Evolutionary conservation across 2,329 filamentous ascomycete genomes (phyloP).

Genomic region (Colletotrichum sojae): DNA sequence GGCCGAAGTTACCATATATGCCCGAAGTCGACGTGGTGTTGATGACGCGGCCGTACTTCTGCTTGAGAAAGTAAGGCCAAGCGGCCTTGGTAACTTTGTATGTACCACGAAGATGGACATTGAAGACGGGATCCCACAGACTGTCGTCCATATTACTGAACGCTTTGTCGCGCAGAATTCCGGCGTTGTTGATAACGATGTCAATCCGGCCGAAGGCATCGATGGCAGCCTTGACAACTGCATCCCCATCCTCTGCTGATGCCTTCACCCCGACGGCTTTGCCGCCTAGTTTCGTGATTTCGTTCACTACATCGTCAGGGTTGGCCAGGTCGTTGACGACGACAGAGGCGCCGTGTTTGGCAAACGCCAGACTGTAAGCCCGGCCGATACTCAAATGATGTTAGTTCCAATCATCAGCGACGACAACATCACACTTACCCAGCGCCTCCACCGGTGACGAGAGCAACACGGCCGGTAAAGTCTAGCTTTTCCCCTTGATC

Average conservation of each 20-base stretch:
- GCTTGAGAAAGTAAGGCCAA: slow-evolving; percentile 97
- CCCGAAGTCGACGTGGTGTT: slow-evolving; percentile 98
- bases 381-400: slow-evolving; percentile 79
- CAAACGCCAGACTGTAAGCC: slow-evolving; percentile 89
- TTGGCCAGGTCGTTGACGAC: slow-evolving; percentile 97
- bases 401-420: slow-evolving; percentile 33
- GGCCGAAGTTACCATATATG: slow-evolving; percentile 99
- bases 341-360: slow-evolving; percentile 84
- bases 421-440: slow-evolving; percentile 63
- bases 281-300: slow-evolving; percentile 91
- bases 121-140: slow-evolving; percentile 92
- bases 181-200: slow-evolving; percentile 97
- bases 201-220: slow-evolving; percentile 95
- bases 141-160: slow-evolving; percentile 98
- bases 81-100: slow-evolving; percentile 98
- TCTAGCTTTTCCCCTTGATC: slow-evolving; percentile 80
- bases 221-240: slow-evolving; percentile 92
- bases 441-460: slow-evolving; percentile 90
- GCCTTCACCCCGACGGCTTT: slow-evolving; percentile 94
- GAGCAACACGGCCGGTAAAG: slow-evolving; percentile 87
- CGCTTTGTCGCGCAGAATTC: slow-evolving; percentile 97
- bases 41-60: slow-evolving; percentile 97
- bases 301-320: slow-evolving; percentile 89
- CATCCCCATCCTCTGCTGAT: slow-evolving; percentile 92
- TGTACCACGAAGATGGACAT: slow-evolving; percentile 93